These are phyloP conservation scores for Pseudocercospora crystallina DNA, from an alignment of 2,329 filamentous ascomycete species.

Conservation along the genomic window DNA sequence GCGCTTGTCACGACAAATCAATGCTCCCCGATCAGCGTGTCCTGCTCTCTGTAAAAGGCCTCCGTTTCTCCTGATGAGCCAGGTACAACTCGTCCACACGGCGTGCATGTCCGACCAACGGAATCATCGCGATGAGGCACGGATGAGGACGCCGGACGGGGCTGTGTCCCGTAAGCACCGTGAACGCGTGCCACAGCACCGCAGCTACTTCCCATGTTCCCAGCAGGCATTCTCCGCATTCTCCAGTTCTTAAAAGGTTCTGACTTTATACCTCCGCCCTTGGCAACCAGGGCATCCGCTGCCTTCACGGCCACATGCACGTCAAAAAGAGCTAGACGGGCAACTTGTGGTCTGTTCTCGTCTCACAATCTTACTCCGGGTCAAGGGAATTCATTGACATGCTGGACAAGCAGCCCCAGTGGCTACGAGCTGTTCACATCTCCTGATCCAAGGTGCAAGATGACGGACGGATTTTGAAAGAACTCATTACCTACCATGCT, in stretches of 20 bases:
- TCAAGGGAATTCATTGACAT: neutral
- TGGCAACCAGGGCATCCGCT: constrained; percentile 1
- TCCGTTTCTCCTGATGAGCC: too few relatives aligned
- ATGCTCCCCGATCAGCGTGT: too few relatives aligned
- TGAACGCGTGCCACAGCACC: too few relatives aligned
- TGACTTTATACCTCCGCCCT: constrained; percentile 9
- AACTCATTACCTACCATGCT: neutral
- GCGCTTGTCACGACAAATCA: too few relatives aligned
- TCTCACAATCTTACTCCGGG: constrained; percentile 4
- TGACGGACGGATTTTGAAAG: neutral
- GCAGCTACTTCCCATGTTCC: too few relatives aligned
- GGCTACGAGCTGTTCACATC: constrained; percentile 6
- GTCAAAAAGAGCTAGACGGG: neutral
- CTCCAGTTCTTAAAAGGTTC: constrained; percentile 2
- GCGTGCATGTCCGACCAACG: too few relatives aligned
- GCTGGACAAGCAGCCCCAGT: neutral
- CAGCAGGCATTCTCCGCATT: constrained; percentile 18
- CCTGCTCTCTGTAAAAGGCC: too few relatives aligned
- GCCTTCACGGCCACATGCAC: constrained; percentile 3
- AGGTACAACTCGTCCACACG: too few relatives aligned
- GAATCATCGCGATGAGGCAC: too few relatives aligned
- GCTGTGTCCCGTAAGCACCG: too few relatives aligned
- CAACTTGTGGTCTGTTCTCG: neutral
- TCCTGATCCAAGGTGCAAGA: constrained; percentile 6
- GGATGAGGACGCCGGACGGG: too few relatives aligned